phyloP scores from a whole-genome alignment of 2,329 filamentous ascomycete genomes.

The Ambrosiella cleistominuta region DNA sequence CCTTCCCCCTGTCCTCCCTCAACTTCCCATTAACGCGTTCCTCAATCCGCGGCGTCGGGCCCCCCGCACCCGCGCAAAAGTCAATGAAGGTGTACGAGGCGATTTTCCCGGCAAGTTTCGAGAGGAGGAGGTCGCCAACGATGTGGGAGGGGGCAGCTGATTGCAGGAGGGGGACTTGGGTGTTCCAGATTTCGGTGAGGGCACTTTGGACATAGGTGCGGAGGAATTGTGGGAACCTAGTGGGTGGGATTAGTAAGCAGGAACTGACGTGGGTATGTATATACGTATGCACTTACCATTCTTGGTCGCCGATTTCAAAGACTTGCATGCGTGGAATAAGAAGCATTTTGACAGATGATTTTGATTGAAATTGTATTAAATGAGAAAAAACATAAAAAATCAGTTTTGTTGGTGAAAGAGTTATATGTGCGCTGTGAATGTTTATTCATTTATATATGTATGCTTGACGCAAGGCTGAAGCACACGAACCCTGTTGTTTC shows the following conservation, averaged over 20 bases:
- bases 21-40: constrained; percentile 31
- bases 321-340: constrained; percentile 42
- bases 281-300: constrained; percentile 31
- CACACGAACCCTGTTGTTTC: too few relatives aligned
- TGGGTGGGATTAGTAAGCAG: not conserved
- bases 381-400: not conserved
- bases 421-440: not conserved
- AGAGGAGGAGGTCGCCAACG: constrained; percentile 38
- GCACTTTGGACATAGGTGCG: constrained; percentile 47
- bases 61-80: constrained; percentile 59
- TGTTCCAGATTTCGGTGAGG: constrained; percentile 46
- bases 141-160: constrained; percentile 38
- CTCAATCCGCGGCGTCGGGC: constrained; percentile 50
- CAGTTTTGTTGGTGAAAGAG: not conserved
- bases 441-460: too few relatives aligned
- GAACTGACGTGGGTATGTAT: not conserved
- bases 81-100: constrained; percentile 48
- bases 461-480: too few relatives aligned
- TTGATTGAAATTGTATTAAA: not conserved
- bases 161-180: constrained; percentile 39
- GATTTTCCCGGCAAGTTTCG: constrained; percentile 29
- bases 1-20: constrained; percentile 13
- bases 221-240: constrained; percentile 48
- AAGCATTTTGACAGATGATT: constrained; percentile 24
- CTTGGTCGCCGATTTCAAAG: constrained; percentile 50